Base-by-base conservation (phyloP, 2,329 filamentous ascomycete genomes). In the Rachicladosporium sp. region DNA sequence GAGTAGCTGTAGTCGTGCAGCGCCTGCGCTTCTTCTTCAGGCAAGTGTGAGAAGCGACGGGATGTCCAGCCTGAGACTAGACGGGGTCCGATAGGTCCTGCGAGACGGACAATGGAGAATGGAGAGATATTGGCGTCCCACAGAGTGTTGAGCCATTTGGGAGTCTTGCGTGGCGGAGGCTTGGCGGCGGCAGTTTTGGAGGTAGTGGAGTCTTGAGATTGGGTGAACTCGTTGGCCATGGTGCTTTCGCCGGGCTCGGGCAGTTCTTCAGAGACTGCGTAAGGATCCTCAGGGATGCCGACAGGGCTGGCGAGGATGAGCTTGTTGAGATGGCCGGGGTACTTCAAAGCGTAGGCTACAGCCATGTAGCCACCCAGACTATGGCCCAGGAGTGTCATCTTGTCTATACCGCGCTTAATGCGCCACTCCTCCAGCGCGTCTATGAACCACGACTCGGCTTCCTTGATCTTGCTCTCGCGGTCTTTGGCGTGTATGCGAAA, bases 91-190 rank as follows among this genome's bases (percentile, higher is more conserved):
- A 98, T 67, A 0, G 91, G 91, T 1, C 91, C 91, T 1, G 85
- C 73, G 69, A 87, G 80, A 43, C 91, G 82, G 10, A 98, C 77
- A 36, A 98, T 68, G 48, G 80, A 89, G 61, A 98, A 98, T 5
- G 91, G 91, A 0, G 88, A 95, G 47, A 96, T 77, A 57, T 98
- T 98, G 50, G 87, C 83, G 50, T 98, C 91, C 91, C 91, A 98
- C 4, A 98, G 75, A 65, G 88, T 95, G 41, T 80, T 78, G 12
- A 96, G 68, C 88, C 89, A 95, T 60, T 80, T 78, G 0, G 88
- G 86, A 3, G 91, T 61, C 10, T 71, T 66, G 12, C 71, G 65
- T 0, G 75, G 73, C 1, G 72, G 61, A 11, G 63, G 52, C 62
- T 64, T 51, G 10, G 64, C 51, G 41, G 45, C 46, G 10, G 43